phyloP scores from a whole-genome alignment of 73 alveolate species.

The Vitrella brassicaformis region DNA sequence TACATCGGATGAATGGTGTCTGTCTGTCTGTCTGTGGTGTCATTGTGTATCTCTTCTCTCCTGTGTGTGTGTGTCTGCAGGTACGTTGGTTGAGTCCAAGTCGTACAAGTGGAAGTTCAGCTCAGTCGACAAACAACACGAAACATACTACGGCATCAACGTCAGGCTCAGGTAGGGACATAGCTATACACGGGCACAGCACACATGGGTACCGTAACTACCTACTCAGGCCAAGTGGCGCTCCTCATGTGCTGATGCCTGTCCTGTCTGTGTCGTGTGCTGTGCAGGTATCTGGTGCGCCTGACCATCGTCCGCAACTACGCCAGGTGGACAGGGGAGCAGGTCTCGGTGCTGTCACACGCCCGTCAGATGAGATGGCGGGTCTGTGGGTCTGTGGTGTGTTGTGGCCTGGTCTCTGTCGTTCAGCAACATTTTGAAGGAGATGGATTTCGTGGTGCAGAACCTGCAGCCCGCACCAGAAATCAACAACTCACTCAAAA shows the following conservation, averaged over 20 bases:
- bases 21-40: too few relatives aligned
- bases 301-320: conserved; percentile 27
- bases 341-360: not conserved
- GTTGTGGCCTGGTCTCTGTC: too few relatives aligned
- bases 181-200: too few relatives aligned
- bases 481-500: conserved; percentile 56
- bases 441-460: conserved; percentile 69
- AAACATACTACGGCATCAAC: conserved; percentile 30
- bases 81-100: conserved; percentile 10
- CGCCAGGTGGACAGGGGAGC: too few relatives aligned
- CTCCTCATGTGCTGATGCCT: too few relatives aligned
- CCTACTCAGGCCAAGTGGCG: too few relatives aligned
- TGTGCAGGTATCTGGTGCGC: conserved; percentile 26
- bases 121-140: conserved; percentile 32
- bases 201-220: too few relatives aligned
- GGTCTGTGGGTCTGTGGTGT: not conserved
- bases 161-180: conserved; percentile 10
- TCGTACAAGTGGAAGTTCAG: conserved; percentile 37
- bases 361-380: not conserved
- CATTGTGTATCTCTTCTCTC: too few relatives aligned
- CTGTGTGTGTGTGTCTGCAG: too few relatives aligned
- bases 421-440: conserved; percentile 47
- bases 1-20: too few relatives aligned
- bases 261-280: not conserved
- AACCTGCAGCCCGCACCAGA: conserved; percentile 54